Base-by-base conservation (phyloP, 75 land plant species). In the Larix kaempferi region DNA sequence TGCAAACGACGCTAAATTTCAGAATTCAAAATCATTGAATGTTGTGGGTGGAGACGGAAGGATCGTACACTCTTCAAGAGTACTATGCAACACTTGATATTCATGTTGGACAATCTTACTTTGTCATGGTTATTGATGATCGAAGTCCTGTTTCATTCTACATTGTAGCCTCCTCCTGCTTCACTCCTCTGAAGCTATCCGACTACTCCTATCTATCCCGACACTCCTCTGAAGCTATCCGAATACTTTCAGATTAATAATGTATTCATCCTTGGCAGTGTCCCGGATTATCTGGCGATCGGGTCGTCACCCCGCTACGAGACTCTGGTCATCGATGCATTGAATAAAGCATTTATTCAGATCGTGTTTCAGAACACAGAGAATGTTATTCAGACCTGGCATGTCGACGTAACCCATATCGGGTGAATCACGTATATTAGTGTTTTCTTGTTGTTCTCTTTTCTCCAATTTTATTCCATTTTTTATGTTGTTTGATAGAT, bases 211-310 rank as follows among this genome's bases (percentile, higher is more conserved):
- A 58, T 83, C 26, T 76, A 83, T 2, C 74, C 94, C n/a, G 92
- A 90, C 75, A 95, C 98, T 1, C 97, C 98, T 23, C 59, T 95
- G 59, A 91, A 93, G 77, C 75, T 95, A 21, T 96, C 98, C 0
- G 98, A 95, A 75, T 87, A 87, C 80, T 94, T 86, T 88, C 88
- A 94, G 37, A 84, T 95, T 65, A 59, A 73, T 0, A 92, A 92
- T 2, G 98, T 93, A 17, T 93, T 91, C 83, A 61, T 55, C 39
- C 75, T 83, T 12, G 88, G 89, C 21, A 87, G 87, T 87, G 88
- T 95, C 16, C 84, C 98, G 19, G 88, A 83, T 54, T 69, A 55
- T 29, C 98, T 96, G 7, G 58, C 71, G 37, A 62, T 71, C 12
- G 89, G 82, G 2, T 58, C 73, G 13, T 90, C 78, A 14, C 52